Evolutionary conservation across 495 filamentous ascomycete genomes (phyloP).

Genomic region (Penicillium waksmanii): DNA sequence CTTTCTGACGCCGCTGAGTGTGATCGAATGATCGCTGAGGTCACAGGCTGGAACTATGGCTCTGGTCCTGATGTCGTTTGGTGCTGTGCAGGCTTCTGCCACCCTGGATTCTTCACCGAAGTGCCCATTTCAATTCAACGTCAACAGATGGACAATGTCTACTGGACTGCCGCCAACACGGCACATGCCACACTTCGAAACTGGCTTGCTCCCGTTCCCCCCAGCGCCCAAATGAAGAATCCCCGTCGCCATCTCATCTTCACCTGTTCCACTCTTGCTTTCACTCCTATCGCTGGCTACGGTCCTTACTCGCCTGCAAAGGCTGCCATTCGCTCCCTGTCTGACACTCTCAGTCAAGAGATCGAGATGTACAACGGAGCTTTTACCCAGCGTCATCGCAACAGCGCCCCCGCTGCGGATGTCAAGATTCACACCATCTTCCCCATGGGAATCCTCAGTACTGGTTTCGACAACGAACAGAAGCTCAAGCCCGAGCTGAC

Average conservation of each 20-base stretch:
- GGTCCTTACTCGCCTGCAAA: slow-evolving; percentile 83
- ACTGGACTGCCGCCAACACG: slow-evolving; percentile 85
- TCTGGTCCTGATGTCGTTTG: slow-evolving; percentile 82
- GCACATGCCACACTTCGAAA: slow-evolving; percentile 64
- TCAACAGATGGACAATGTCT: slow-evolving; percentile 89
- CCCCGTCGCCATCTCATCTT: slow-evolving; percentile 80
- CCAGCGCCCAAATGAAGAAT: slow-evolving; percentile 34
- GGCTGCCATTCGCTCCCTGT: slow-evolving; percentile 79
- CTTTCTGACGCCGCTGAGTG: slow-evolving; percentile 71
- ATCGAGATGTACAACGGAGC: slow-evolving; percentile 77
- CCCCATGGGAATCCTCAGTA: slow-evolving; percentile 78
- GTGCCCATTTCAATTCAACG: slow-evolving; percentile 63
- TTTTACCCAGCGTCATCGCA: slow-evolving; percentile 51
- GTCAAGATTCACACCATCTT: slow-evolving; percentile 84
- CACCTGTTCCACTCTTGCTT: slow-evolving; percentile 76
- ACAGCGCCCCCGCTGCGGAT: slow-evolving; percentile 50
- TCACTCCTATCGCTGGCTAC: slow-evolving; percentile 83
- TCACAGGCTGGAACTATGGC: slow-evolving; percentile 81
- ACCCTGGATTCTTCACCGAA: slow-evolving; percentile 80
- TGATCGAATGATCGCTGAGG: slow-evolving; percentile 67
- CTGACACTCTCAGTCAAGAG: slow-evolving; percentile 83
- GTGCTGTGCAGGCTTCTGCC: slow-evolving; percentile 82
- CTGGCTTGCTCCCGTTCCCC: slow-evolving; percentile 50
- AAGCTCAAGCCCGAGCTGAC: slow-evolving; percentile 80
- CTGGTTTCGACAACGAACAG: slow-evolving; percentile 80